phyloP scores from a whole-genome alignment of 2,329 filamentous ascomycete species.

The Madurella fahalii region DNA sequence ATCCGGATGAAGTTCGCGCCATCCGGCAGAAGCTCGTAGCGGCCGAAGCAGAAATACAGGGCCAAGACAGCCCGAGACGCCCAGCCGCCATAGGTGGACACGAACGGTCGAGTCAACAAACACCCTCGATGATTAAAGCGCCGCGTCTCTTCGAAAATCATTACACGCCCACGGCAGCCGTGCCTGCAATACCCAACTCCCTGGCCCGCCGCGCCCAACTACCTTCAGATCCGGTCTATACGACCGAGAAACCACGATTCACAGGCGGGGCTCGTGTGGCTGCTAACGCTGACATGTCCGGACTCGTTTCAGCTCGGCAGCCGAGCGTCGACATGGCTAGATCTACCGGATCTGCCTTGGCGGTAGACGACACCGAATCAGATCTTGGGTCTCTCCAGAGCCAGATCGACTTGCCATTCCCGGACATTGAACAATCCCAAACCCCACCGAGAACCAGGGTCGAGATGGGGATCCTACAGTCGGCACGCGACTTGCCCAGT shows the following conservation, averaged over 20 bases:
- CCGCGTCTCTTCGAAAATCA: too few species aligned
- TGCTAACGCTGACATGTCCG: background rate
- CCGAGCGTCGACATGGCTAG: background rate
- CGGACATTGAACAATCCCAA: background rate
- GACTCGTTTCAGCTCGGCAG: background rate
- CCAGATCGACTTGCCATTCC: slow-evolving; percentile 4
- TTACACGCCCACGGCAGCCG: background rate
- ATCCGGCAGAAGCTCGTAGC: slow-evolving; percentile 5
- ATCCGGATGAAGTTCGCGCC: slow-evolving; percentile 29
- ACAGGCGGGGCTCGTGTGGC: background rate
- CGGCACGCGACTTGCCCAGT: background rate
- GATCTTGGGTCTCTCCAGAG: background rate
- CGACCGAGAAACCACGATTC: background rate
- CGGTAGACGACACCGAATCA: background rate
- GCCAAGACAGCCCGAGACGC: background rate
- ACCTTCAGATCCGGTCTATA: background rate
- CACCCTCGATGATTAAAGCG: too few species aligned
- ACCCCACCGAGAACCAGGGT: background rate
- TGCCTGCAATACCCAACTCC: background rate
- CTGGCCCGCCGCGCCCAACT: background rate
- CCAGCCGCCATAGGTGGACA: too few species aligned
- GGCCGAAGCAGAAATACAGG: background rate
- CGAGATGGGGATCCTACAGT: too few species aligned
- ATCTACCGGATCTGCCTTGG: background rate
- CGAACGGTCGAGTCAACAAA: too few species aligned